phyloP scores from a whole-genome alignment of 495 filamentous ascomycete genomes.

The Lophiostoma macrostomum region DNA sequence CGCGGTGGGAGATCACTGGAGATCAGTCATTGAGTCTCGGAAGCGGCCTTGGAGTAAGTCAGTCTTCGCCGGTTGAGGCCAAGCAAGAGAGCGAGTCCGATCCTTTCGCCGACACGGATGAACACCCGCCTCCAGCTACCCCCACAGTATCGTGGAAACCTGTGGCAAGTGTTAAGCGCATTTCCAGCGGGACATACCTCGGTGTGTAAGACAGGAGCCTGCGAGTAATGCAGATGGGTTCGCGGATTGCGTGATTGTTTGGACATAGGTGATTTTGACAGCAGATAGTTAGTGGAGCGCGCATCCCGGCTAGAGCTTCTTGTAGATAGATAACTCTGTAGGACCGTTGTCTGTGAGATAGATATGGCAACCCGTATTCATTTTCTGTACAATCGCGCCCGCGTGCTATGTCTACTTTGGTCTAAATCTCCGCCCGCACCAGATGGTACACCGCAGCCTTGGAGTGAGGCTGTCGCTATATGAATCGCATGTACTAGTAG shows the following conservation, averaged over 20 bases:
- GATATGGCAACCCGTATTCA: no score
- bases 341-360: no score
- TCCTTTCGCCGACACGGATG: conserved; percentile 66
- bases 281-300: not conserved
- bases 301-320: not conserved
- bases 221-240: not conserved
- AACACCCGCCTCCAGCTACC: conserved; percentile 42
- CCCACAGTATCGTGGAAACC: conserved; percentile 62
- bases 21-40: conserved; percentile 49
- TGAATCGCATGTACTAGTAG: no score
- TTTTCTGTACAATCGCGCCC: no score
- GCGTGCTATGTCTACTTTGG: no score
- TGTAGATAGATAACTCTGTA: conserved; percentile 11
- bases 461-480: no score
- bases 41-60: conserved; percentile 58
- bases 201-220: conserved; percentile 10
- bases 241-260: no score
- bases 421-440: no score
- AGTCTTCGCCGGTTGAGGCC: conserved; percentile 49
- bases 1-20: conserved; percentile 70
- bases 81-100: conserved; percentile 49
- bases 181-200: conserved; percentile 60
- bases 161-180: conserved; percentile 65
- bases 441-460: no score
- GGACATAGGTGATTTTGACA: not conserved